Evolutionary conservation across 2,329 filamentous ascomycete species (phyloP).

Genomic region (Exophiala dermatitidis): DNA sequence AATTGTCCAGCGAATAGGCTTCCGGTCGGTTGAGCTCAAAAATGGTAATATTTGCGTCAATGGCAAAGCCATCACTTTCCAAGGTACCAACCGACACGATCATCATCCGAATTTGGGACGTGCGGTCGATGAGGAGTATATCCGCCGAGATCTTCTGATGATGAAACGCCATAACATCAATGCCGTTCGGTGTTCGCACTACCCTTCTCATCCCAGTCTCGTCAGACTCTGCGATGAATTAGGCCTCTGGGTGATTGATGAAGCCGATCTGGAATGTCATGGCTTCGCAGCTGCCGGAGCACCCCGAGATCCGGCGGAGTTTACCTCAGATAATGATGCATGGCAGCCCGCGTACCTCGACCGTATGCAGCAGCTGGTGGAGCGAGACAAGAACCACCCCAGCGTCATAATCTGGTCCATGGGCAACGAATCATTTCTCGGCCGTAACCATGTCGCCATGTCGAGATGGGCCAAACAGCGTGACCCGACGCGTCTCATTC

Average conservation of each 20-base stretch:
- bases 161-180: slow-evolving; percentile 70
- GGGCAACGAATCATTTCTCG: slow-evolving; percentile 68
- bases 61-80: slow-evolving; percentile 53
- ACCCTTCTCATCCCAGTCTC: slow-evolving; percentile 47
- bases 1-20: slow-evolving; percentile 52
- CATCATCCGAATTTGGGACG: slow-evolving; percentile 60
- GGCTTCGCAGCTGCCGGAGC: slow-evolving; percentile 27
- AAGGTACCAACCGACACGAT: slow-evolving; percentile 63
- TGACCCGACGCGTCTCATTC: slow-evolving; percentile 55
- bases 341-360: slow-evolving; percentile 59
- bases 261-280: slow-evolving; percentile 36
- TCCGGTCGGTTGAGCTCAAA: slow-evolving; percentile 57
- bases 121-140: slow-evolving; percentile 55
- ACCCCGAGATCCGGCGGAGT: slow-evolving; percentile 26
- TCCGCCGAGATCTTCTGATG: slow-evolving; percentile 54
- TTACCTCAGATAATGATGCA: slow-evolving; percentile 30
- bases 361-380: slow-evolving; percentile 56
- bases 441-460: slow-evolving; percentile 61
- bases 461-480: slow-evolving; percentile 52
- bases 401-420: slow-evolving; percentile 67
- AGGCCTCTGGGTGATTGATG: slow-evolving; percentile 34
- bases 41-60: slow-evolving; percentile 48
- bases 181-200: slow-evolving; percentile 61
- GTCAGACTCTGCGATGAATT: slow-evolving; percentile 33
- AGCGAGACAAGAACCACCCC: slow-evolving; percentile 63